Percentiles rank a stretch among this genome's conserved stretches.
phyloP scores from a whole-genome alignment of 2,329 filamentous ascomycete genomes.

The Xylaria polymorpha region DNA sequence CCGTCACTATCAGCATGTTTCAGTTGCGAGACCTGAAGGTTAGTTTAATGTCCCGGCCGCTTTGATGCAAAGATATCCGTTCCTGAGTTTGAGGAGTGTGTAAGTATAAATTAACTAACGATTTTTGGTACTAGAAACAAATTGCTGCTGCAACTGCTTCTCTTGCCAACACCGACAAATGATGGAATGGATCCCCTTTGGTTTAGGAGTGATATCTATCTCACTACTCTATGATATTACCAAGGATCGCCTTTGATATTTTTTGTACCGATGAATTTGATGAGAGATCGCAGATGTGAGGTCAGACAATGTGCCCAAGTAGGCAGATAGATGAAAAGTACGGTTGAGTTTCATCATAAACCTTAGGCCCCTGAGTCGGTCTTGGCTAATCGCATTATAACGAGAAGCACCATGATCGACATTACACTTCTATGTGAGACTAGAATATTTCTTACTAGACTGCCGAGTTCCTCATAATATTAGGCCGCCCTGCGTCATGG shows the following conservation, averaged over 20 bases:
- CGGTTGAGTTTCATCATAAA: background rate
- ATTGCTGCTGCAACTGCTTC: slow-evolving; percentile 9
- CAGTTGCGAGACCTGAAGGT: slow-evolving; percentile 29
- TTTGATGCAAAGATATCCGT: background rate
- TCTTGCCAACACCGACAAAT: background rate
- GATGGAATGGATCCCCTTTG: background rate
- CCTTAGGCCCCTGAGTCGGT: background rate
- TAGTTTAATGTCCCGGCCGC: background rate
- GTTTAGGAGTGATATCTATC: background rate
- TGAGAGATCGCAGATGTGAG: too few relatives aligned
- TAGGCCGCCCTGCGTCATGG: background rate
- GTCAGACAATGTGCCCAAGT: background rate
- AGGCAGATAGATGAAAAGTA: background rate
- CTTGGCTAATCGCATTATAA: background rate
- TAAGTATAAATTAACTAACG: background rate
- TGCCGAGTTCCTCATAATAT: too few relatives aligned
- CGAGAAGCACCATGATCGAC: background rate
- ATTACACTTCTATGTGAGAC: background rate
- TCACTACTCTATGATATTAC: background rate
- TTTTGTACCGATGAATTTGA: background rate
- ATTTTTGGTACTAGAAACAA: background rate
- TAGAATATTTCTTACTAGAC: too few relatives aligned
- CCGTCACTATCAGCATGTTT: slow-evolving; percentile 24
- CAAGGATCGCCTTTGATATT: background rate
- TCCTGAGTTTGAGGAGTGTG: background rate